Evolutionary conservation across 2,329 filamentous ascomycete species (phyloP).

Genomic region (Nothopassalora personata): DNA sequence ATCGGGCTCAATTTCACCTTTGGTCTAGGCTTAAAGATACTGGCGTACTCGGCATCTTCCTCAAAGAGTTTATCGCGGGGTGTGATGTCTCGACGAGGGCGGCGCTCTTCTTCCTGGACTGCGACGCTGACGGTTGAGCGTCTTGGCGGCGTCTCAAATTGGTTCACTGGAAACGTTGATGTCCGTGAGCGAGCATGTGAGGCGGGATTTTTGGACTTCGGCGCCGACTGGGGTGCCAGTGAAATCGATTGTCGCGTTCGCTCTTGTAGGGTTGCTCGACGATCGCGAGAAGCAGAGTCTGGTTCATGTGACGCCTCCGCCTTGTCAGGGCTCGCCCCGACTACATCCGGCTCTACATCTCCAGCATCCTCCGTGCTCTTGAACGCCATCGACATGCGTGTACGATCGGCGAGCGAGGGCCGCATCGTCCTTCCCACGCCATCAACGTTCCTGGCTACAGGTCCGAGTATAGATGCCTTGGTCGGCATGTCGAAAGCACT

Average conservation of each 20-base stretch:
- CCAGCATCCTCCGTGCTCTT: constrained; percentile 16
- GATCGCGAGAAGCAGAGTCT: background rate
- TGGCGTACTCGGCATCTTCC: constrained; percentile 68
- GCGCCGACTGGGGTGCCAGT: constrained; percentile 43
- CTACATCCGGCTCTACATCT: constrained; percentile 15
- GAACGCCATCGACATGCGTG: constrained; percentile 43
- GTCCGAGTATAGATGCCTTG: background rate
- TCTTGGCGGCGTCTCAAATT: constrained; percentile 49
- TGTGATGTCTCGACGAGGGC: constrained; percentile 38
- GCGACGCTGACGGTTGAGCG: constrained; percentile 13
- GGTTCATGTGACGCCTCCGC: background rate
- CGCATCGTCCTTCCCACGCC: constrained; percentile 20
- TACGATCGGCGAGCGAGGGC: constrained; percentile 43
- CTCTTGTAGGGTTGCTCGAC: constrained; percentile 52
- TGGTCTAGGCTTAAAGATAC: constrained; percentile 79
- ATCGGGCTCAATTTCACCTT: constrained; percentile 70
- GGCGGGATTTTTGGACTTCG: constrained; percentile 15
- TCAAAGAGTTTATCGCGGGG: constrained; percentile 65
- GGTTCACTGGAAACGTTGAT: constrained; percentile 48
- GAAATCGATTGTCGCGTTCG: constrained; percentile 79
- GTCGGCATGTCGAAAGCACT: constrained; percentile 15
- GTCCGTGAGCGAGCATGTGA: constrained; percentile 34
- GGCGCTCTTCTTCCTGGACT: background rate
- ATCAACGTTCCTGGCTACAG: constrained; percentile 9
- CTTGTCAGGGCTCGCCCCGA: background rate